Evolutionary conservation across 352 stramenopile species (phyloP), one percentile per base, ranked within the genome.

Genomic region (Peronospora farinosa): DNA sequence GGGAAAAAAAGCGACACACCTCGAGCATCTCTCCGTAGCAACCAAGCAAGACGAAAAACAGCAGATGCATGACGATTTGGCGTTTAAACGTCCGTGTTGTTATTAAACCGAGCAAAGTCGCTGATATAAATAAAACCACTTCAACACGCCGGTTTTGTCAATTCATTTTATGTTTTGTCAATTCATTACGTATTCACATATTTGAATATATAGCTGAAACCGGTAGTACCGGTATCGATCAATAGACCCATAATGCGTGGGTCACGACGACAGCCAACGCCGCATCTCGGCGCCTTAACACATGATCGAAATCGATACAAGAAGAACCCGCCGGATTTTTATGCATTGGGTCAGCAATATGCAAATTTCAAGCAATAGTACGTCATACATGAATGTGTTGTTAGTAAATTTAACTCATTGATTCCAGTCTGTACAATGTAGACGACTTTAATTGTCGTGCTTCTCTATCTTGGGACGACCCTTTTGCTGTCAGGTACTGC

Each of bases 231-330:
- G 28, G 28, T 32, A 32, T 12, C 4, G 19, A 0, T n/a, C 27
- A 15, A 28, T 13, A 11, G 13, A 16, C 5, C 27, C 7, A 30
- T 0, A 27, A 75, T 75, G 73, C 68, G 78, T 3, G 69, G 65
- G 12, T 67, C 83, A 50, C 63, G 65, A 36, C 69, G 79, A 6
- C 62, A 67, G 5, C 63, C 72, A 27, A 91, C 82, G 42, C 77
- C 74, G 46, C 64, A 81, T 55, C 60, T 88, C 10, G 73, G 77
- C 54, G 72, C 76, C 15, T 63, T 66, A 16, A 62, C 80, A 47
- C 83, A 93, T 63, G 60, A 63, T 43, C 72, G 83, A 21, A 93
- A 94, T 52, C 77, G 74, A 35, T 94, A 94, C 65, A 77, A 72
- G 49, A 35, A 62, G 40, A 72, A 67, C 2, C 54, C 73, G 17